Evolutionary conservation across 2,329 filamentous ascomycete genomes (phyloP), one percentile per base, ranked within the genome.

Genomic region (Xylariaceae sp.): DNA sequence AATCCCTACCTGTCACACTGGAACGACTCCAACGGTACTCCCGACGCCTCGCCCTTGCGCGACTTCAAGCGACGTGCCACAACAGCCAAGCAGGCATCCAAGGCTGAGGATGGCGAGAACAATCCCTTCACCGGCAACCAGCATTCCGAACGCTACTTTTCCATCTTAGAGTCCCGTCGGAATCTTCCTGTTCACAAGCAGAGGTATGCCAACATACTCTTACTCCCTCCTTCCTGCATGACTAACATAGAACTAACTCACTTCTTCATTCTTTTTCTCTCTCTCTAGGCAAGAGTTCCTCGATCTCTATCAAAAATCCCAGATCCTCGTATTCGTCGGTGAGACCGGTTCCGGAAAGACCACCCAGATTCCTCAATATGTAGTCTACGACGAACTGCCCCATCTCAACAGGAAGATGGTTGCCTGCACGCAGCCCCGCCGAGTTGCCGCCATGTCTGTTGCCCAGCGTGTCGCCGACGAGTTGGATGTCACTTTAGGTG

Each of bases 291-390:
- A 93, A 68, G 93, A 98, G 65, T 98, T 98, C 64, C 78, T 98
- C 49, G 75, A 91, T 63, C 81, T 95, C 62, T 98, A 94, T 71
- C 94, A 98, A 61, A 82, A 86, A 60, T 88, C 85, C 20, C 93
- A 98, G 70, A 96, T 98, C 57, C 82, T 98, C 50, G 93, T 98
- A 60, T 96, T 98, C 62, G 93, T 98, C 54, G 93, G 93, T 73
- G 93, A 98, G 76, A 98, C 93, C 7, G 93, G 94, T 81, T 98
- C 93, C 55, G 93, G 93, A 73, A 98, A 98, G 75, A 98, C 93
- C 4, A 98, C 93, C 0, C 93, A 98, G 74, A 97, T 98, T 50
- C 93, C 93, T 2, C 93, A 98, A 67, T 98, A 96, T 67, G 92
- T 98, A 55, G 82, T 98, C 33, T 97, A 86, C 75, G 93, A 98